Conservation (phyloP, 1,284 basidiomycete species). For the Leccinum fallax region DNA sequence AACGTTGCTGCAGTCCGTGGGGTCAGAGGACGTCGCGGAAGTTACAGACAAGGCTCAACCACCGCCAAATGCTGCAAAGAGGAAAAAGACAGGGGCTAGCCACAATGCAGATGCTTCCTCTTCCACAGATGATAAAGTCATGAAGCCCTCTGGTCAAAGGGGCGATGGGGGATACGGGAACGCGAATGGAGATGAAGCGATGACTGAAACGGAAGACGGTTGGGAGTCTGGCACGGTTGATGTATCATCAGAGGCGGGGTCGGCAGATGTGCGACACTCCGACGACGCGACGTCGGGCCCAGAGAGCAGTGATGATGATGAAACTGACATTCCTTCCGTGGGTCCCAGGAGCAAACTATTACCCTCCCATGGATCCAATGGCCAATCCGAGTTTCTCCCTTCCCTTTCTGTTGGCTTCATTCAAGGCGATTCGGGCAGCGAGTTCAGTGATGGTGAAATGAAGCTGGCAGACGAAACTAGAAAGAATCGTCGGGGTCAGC, state of each 20-base stretch:
- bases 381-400: slow-evolving; percentile 83
- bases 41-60: background rate
- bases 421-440: slow-evolving; percentile 78
- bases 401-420: slow-evolving; percentile 86
- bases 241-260: slow-evolving; percentile 32
- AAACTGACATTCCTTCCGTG: slow-evolving; percentile 14
- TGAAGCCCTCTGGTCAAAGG: slow-evolving; percentile 25
- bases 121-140: background rate
- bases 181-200: slow-evolving; percentile 14
- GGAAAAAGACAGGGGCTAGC: slow-evolving; percentile 2
- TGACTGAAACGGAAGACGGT: slow-evolving; percentile 43
- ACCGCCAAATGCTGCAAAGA: slow-evolving; percentile 10
- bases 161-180: slow-evolving; percentile 35
- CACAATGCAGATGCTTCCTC: background rate
- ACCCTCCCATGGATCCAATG: slow-evolving; percentile 19
- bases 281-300: slow-evolving; percentile 14
- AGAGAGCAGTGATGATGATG: slow-evolving; percentile 19
- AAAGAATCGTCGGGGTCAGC: slow-evolving; percentile 92
- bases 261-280: slow-evolving; percentile 14
- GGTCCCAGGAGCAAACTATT: slow-evolving; percentile 13
- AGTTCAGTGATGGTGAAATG: slow-evolving; percentile 72
- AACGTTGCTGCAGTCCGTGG: slow-evolving; percentile 39
- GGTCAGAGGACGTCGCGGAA: background rate
- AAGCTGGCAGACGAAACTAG: slow-evolving; percentile 57
- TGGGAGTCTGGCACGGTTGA: slow-evolving; percentile 64